Conservation (phyloP, 805 yeast species). For the Metschnikowia rubicola region DNA sequence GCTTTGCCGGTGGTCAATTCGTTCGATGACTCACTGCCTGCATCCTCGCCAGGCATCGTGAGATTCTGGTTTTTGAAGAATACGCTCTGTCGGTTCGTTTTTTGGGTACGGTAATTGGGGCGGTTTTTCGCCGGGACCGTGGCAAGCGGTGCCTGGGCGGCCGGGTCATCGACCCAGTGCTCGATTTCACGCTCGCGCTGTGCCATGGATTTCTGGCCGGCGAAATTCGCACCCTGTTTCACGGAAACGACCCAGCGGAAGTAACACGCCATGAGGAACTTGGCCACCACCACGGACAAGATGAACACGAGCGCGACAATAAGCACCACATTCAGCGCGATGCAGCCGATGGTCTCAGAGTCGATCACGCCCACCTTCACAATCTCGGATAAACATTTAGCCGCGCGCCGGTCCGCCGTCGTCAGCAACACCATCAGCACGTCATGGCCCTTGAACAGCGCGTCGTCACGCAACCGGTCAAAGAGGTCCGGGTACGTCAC, state of each 20-base stretch:
- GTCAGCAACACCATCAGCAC: constrained; percentile 69
- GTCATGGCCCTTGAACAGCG: constrained; percentile 69
- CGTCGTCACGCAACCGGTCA: constrained; percentile 54
- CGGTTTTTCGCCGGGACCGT: constrained; percentile 51
- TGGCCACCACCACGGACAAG: constrained; percentile 69
- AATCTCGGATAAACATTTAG: constrained; percentile 81
- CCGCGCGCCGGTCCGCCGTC: constrained; percentile 64
- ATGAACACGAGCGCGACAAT: constrained; percentile 80
- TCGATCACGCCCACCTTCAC: constrained; percentile 87
- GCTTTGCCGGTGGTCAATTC: constrained; percentile 9
- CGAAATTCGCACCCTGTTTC: constrained; percentile 71
- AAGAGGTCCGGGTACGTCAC: constrained; percentile 71
- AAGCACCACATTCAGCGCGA: constrained; percentile 83
- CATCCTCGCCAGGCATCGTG: background rate
- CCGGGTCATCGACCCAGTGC: constrained; percentile 72
- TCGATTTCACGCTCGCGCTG: constrained; percentile 69
- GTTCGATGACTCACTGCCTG: constrained; percentile 16
- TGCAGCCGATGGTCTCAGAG: constrained; percentile 87
- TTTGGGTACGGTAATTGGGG: constrained; percentile 42
- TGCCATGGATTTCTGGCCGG: constrained; percentile 57
- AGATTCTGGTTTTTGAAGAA: constrained; percentile 31
- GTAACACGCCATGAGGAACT: constrained; percentile 83
- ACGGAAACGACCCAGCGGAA: constrained; percentile 72
- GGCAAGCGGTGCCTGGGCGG: constrained; percentile 27
- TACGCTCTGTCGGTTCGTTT: constrained; percentile 40